These are phyloP conservation scores for Eimeria zaria DNA, from an alignment of 169 alveolate genomes.

Conservation along the genomic window DNA sequence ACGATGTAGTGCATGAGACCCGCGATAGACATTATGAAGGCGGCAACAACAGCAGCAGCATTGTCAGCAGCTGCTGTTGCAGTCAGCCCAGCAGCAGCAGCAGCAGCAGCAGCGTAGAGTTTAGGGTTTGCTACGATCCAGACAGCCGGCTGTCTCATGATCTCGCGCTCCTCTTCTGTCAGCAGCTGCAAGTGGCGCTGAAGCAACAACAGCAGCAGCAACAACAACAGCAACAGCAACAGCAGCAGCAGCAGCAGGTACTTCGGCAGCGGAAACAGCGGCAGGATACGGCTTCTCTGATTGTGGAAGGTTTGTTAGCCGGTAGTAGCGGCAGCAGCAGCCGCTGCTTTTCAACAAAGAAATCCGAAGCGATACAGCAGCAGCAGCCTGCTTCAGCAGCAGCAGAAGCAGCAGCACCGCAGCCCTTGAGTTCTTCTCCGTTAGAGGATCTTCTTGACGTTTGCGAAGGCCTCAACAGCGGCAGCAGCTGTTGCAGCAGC, in stretches of 20 bases:
- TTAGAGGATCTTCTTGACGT: slow-evolving; percentile 24
- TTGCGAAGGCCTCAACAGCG: neutral
- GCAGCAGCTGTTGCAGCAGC: neutral
- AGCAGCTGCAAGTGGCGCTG: slow-evolving; percentile 13
- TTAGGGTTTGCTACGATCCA: slow-evolving; percentile 23
- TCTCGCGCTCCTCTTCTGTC: slow-evolving; percentile 32
- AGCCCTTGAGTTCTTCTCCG: neutral
- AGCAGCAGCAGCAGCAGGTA: neutral
- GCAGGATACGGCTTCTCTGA: slow-evolving; percentile 29
- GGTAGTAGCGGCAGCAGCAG: slow-evolving; percentile 21
- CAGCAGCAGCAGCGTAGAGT: slow-evolving; percentile 1
- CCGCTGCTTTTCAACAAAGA: neutral
- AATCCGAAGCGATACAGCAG: neutral
- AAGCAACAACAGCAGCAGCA: neutral
- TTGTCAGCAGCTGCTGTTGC: neutral
- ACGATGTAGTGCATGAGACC: neutral
- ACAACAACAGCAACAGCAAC: neutral
- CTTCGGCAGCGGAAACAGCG: neutral
- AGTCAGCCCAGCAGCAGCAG: neutral
- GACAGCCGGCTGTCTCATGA: slow-evolving; percentile 12
- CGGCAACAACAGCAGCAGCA: neutral
- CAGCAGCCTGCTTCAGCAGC: neutral
- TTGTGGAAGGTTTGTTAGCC: slow-evolving; percentile 13
- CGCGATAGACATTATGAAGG: neutral
- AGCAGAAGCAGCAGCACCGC: slow-evolving; percentile 4